These are phyloP conservation scores for Elaeagnus macrophylla DNA, from an alignment of 306 rosid genomes.

Conservation along the genomic window DNA sequence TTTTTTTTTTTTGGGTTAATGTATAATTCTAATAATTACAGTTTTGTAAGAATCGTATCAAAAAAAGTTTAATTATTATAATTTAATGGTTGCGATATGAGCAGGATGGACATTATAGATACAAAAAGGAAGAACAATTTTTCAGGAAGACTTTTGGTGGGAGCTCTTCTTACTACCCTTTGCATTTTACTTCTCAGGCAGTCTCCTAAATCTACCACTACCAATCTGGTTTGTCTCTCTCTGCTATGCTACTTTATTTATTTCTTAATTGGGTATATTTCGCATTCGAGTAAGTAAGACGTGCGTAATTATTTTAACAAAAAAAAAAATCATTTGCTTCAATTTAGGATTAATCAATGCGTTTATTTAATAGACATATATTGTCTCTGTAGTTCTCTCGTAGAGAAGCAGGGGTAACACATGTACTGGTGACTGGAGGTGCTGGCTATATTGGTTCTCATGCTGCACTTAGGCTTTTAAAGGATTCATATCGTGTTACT, in stretches of 20 bases:
- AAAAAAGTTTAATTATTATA: too few species aligned
- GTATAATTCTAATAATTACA: too few species aligned
- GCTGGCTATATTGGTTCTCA: slow-evolving; percentile 97
- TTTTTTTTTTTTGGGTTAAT: too few species aligned
- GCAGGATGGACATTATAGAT: slow-evolving; percentile 72
- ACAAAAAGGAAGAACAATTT: slow-evolving; percentile 46
- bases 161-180: slow-evolving; percentile 48
- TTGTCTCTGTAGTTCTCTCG: slow-evolving; percentile 41
- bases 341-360: not conserved
- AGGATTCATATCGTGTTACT: slow-evolving; percentile 73
- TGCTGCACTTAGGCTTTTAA: slow-evolving; percentile 72
- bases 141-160: slow-evolving; percentile 47
- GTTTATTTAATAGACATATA: slow-evolving; percentile 1
- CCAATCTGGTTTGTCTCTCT: slow-evolving; percentile 42
- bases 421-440: slow-evolving; percentile 89
- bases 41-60: too few species aligned
- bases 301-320: not conserved
- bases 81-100: too few species aligned
- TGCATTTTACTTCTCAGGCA: slow-evolving; percentile 58
- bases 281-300: not conserved
- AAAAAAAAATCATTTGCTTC: too few species aligned
- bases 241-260: not conserved
- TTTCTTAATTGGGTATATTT: not conserved
- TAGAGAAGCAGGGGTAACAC: slow-evolving; percentile 61
- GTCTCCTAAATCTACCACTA: slow-evolving; percentile 45